Conservation (phyloP, 176 grass and related monocot genomes). For the Coix lacrymajobi region DNA sequence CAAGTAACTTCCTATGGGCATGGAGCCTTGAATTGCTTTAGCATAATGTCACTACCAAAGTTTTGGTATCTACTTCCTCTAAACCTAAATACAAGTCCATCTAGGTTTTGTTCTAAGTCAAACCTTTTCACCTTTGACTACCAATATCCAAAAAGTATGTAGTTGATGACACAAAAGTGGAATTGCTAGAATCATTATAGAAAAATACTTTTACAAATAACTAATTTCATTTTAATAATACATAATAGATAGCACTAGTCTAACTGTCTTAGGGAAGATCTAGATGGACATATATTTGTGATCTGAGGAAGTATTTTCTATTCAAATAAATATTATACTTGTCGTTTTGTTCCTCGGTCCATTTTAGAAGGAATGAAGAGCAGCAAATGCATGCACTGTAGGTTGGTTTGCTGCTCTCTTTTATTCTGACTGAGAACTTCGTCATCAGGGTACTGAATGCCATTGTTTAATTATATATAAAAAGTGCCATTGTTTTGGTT, state of each 20-base stretch:
- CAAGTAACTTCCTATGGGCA: neutral
- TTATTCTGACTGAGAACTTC: neutral
- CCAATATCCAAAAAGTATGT: neutral
- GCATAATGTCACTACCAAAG: neutral
- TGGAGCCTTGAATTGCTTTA: neutral
- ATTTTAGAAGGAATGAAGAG: neutral
- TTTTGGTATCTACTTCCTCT: neutral
- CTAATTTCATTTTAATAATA: neutral
- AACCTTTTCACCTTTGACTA: neutral
- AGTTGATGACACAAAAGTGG: neutral
- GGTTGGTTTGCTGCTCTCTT: neutral
- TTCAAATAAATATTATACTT: neutral
- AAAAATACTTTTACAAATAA: neutral
- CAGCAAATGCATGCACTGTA: neutral
- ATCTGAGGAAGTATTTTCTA: neutral
- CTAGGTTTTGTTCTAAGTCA: neutral
- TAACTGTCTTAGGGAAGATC: neutral
- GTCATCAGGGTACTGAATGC: neutral
- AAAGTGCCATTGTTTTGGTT: slow-evolving; percentile 5
- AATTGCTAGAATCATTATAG: neutral
- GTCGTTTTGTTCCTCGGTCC: neutral
- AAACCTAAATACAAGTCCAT: neutral
- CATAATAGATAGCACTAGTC: neutral
- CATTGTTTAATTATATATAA: too few relatives aligned
- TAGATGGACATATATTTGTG: neutral